phyloP scores from a whole-genome alignment of 257 asterid genomes.

The Jaltomata sinuosa region DNA sequence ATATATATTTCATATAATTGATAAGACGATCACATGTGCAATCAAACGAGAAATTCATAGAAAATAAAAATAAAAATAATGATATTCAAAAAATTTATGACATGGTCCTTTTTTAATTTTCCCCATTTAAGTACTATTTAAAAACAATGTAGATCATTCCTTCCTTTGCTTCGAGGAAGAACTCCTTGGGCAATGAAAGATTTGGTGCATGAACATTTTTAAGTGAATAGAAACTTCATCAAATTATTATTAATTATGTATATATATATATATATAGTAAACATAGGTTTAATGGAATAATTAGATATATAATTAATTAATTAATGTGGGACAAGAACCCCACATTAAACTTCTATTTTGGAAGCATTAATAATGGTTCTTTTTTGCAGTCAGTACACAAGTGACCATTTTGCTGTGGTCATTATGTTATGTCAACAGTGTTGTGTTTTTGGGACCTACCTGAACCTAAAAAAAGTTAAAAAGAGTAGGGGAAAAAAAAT shows the following conservation, averaged over 20 bases:
- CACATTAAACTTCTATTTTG: neutral
- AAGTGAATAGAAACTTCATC: neutral
- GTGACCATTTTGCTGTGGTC: neutral
- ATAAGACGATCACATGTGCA: neutral
- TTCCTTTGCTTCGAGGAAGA: neutral
- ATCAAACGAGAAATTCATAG: neutral
- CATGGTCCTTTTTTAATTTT: neutral
- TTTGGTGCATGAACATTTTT: neutral
- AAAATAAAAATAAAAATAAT: neutral
- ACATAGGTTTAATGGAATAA: neutral
- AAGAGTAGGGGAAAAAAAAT: neutral
- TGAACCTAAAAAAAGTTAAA: neutral
- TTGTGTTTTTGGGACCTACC: neutral
- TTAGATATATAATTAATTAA: neutral
- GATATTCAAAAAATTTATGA: neutral
- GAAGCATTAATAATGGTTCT: neutral
- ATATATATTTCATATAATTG: neutral
- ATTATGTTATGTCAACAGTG: neutral
- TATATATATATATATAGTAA: neutral
- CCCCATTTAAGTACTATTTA: neutral
- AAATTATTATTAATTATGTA: neutral
- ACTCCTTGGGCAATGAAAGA: neutral
- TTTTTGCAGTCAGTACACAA: neutral
- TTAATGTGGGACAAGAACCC: neutral
- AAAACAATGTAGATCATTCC: neutral